Base-by-base conservation (phyloP, 2,329 filamentous ascomycete species). In the Xylaria sp. region DNA sequence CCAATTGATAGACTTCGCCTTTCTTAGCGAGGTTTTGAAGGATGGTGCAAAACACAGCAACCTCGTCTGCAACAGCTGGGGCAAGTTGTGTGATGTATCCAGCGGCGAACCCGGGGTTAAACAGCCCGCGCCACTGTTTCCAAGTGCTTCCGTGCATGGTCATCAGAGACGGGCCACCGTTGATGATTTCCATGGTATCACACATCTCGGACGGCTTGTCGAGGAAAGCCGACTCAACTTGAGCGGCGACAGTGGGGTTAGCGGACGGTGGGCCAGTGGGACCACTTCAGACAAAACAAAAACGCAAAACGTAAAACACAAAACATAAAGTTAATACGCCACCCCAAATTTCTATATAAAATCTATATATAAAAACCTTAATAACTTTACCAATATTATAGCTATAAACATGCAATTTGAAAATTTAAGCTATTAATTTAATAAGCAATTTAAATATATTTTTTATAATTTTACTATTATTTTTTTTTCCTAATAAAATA, bases 161-260 rank as follows among this genome's bases (percentile, higher is more conserved):
- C 55, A 84, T 78, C 47, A 82, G 83, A 57, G 86, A 84, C 65
- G 85, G 84, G 12, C 84, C 84, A 8, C 71, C 71, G 23, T 63
- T 74, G 50, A 74, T 71, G 35, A 70, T 54, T 18, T 75, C 85
- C 80, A 67, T 29, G 0, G 62, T 72, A 3, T 23, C 29, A 37
- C 69, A 71, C 27, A 73, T 70, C 3, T 23, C 48, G 8, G 21
- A 5, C 8, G 69, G 69, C 63, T 75, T 75, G 60, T 69, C 65
- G 23, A 74, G 64, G 21, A 54, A 67, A 2, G 69, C 70, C 12
- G 71, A 60, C 44, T 74, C 72, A 5, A 74, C 68, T 57, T 75
- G 71, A 12, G 69, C 63, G 1, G 73, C 72, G 1, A 48, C 61
- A 6, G 59, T 29, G 6, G 68, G 66, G 50, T 72, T 65, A 32